phyloP scores from a whole-genome alignment of 805 yeast species.

The Spathaspora sp. region DNA sequence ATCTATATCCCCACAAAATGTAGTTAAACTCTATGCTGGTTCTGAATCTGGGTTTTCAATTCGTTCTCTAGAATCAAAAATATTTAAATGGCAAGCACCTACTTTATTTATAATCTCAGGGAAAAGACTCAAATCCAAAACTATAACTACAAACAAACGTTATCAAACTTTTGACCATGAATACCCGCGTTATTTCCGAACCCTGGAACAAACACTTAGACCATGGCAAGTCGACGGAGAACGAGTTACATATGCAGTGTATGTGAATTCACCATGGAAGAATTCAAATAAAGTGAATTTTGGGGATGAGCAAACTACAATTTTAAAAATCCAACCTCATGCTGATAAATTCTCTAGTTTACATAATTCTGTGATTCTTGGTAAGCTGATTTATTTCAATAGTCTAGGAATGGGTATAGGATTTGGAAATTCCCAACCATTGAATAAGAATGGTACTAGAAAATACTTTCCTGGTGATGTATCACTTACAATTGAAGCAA shows the following conservation, averaged over 20 bases:
- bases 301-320: slow-evolving; percentile 56
- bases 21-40: slow-evolving; percentile 67
- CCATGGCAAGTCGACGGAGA: slow-evolving; percentile 39
- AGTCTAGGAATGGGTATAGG: slow-evolving; percentile 80
- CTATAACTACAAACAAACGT: slow-evolving; percentile 38
- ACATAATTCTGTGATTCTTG: slow-evolving; percentile 27
- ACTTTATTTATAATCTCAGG: slow-evolving; percentile 72
- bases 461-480: slow-evolving; percentile 69
- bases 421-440: slow-evolving; percentile 69
- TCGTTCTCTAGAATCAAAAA: slow-evolving; percentile 78
- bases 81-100: slow-evolving; percentile 89
- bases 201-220: slow-evolving; percentile 18
- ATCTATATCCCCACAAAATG: slow-evolving; percentile 27
- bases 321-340: slow-evolving; percentile 66
- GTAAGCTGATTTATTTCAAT: slow-evolving; percentile 57
- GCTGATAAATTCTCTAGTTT: slow-evolving; percentile 46
- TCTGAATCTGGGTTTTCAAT: slow-evolving; percentile 82
- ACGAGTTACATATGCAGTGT: slow-evolving; percentile 59
- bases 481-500: slow-evolving; percentile 72
- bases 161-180: slow-evolving; percentile 49
- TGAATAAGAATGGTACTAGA: slow-evolving; percentile 40
- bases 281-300: slow-evolving; percentile 66
- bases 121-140: slow-evolving; percentile 37
- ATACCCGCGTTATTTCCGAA: slow-evolving; percentile 36
- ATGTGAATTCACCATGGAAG: slow-evolving; percentile 72